Evolutionary conservation across 805 yeast genomes (phyloP).

Genomic region (Priceomyces medius): DNA sequence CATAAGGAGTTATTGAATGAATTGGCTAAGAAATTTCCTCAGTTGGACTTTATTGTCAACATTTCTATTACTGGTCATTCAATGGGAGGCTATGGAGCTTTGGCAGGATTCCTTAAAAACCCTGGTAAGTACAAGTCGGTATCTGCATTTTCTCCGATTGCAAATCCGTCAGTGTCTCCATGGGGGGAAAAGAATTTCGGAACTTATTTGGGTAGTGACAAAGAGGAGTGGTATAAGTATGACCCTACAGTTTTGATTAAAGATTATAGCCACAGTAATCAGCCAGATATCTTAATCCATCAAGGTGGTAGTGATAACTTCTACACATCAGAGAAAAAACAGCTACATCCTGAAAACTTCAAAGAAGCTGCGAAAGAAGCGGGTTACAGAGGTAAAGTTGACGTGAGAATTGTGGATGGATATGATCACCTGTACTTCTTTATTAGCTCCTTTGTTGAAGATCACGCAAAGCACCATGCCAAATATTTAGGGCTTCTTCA

Average conservation of each 20-base stretch:
- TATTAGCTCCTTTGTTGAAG: conserved; percentile 72
- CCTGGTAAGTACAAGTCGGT: conserved; percentile 75
- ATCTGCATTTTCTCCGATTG: conserved; percentile 88
- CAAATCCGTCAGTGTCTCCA: conserved; percentile 70
- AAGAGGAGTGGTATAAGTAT: conserved; percentile 65
- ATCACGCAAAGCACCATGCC: conserved; percentile 87
- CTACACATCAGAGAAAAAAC: conserved; percentile 51
- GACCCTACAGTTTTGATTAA: conserved; percentile 82
- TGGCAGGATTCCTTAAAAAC: conserved; percentile 62
- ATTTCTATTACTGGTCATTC: conserved; percentile 92
- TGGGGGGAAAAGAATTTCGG: conserved; percentile 90
- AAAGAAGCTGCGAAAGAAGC: conserved; percentile 58
- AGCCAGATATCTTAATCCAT: conserved; percentile 71
- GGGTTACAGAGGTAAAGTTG: conserved; percentile 58
- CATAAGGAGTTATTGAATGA: conserved; percentile 65
- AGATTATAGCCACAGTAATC: conserved; percentile 49
- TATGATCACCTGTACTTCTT: conserved; percentile 92
- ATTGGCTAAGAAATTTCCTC: conserved; percentile 41
- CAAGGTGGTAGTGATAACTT: conserved; percentile 81
- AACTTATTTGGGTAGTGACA: conserved; percentile 69
- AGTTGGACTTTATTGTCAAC: conserved; percentile 57
- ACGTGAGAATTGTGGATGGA: conserved; percentile 66
- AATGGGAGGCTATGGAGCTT: conserved; percentile 97
- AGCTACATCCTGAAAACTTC: conserved; percentile 75
- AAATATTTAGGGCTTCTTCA: conserved; percentile 47